Conservation (phyloP, 202 grass and related monocot genomes). For the Hordeum pubiflorum region DNA sequence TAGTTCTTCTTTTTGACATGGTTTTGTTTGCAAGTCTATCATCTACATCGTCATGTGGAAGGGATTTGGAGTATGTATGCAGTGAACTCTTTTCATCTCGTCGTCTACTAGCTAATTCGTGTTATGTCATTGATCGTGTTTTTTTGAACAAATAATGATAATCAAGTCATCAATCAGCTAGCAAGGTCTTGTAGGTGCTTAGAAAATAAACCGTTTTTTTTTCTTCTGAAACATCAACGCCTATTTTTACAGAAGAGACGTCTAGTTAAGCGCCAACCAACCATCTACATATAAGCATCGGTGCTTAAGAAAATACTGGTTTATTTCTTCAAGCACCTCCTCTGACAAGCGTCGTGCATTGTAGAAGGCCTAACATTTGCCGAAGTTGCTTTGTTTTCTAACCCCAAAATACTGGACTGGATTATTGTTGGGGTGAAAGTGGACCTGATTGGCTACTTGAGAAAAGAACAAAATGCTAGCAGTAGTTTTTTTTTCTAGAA, state of each 20-base stretch:
- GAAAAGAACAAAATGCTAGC: too few species aligned
- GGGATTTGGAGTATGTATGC: not conserved
- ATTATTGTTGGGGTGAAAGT: too few species aligned
- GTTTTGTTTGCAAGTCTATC: not conserved
- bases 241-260: too few species aligned
- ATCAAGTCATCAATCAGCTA: too few species aligned
- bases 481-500: not conserved
- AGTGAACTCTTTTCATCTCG: not conserved
- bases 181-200: too few species aligned
- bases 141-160: accelerated
- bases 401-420: not conserved
- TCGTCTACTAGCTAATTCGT: accelerated
- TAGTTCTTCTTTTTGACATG: not conserved
- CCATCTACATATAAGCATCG: too few species aligned
- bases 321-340: too few species aligned
- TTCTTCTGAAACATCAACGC: too few species aligned
- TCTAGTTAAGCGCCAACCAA: too few species aligned
- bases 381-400: not conserved
- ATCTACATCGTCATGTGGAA: not conserved
- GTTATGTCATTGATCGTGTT: not conserved
- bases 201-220: too few species aligned
- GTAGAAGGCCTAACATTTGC: not conserved
- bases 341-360: too few species aligned
- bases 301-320: too few species aligned
- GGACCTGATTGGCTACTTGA: not conserved